Evolutionary conservation across 306 rosid species (phyloP).

Genomic region (Vigna mungo): DNA sequence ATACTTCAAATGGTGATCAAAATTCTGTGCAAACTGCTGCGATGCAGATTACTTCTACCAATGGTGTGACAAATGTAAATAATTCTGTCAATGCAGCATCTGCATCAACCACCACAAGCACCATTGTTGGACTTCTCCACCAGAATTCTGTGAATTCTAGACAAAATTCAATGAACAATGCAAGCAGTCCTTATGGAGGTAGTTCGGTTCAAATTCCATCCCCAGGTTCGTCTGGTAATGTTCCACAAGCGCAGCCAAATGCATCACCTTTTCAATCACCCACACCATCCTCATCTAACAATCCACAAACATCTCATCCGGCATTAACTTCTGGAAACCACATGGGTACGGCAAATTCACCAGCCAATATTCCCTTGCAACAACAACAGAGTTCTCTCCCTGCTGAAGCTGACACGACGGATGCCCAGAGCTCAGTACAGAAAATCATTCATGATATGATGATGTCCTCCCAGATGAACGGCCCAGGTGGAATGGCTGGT

Average conservation of each 20-base stretch:
- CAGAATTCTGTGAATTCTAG: conserved; percentile 94
- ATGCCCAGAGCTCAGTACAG: conserved; percentile 90
- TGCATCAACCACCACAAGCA: conserved; percentile 80
- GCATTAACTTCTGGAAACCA: conserved; percentile 71
- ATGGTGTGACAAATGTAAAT: conserved; percentile 78
- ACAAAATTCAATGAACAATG: conserved; percentile 76
- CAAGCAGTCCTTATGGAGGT: conserved; percentile 89
- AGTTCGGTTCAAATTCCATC: conserved; percentile 85
- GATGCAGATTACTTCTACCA: conserved; percentile 72
- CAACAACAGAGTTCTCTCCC: conserved; percentile 81
- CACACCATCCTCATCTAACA: conserved; percentile 80
- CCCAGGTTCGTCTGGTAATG: conserved; percentile 77
- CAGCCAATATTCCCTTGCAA: conserved; percentile 82
- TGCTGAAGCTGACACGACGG: conserved; percentile 74
- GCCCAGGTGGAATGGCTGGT: conserved; percentile 66
- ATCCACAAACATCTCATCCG: conserved; percentile 71
- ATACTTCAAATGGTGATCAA: conserved; percentile 62
- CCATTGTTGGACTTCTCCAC: conserved; percentile 95
- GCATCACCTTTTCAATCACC: conserved; percentile 85
- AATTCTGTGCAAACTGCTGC: conserved; percentile 60
- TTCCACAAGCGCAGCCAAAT: conserved; percentile 74
- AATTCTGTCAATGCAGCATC: conserved; percentile 70
- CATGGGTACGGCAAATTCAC: conserved; percentile 74
- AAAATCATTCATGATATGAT: conserved; percentile 83
- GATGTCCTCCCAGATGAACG: conserved; percentile 71